A percentile compares a stretch with the other conserved stretches of the same genome.
Evolutionary conservation across 108 stramenopile genomes (phyloP).

Genomic region (Nitzschia sp.): DNA sequence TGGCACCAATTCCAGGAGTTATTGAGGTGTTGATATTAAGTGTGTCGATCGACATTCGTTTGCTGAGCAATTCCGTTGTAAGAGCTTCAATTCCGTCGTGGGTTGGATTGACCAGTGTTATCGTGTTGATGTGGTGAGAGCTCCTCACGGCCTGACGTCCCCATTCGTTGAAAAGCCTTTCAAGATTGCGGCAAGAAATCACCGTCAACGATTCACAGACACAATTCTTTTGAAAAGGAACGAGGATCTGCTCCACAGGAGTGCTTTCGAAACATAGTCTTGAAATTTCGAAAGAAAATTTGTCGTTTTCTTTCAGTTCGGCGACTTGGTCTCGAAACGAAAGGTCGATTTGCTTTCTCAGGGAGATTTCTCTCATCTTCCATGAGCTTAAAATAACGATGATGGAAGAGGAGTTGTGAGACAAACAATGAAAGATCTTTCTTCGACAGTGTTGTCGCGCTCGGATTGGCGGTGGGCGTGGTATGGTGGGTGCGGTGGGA

Average conservation of each 20-base stretch:
- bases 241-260: background rate
- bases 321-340: background rate
- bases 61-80: background rate
- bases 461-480: too few species aligned
- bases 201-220: background rate
- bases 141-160: background rate
- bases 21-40: background rate
- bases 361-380: background rate
- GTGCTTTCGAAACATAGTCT: background rate
- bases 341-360: background rate
- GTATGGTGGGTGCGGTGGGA: too few species aligned
- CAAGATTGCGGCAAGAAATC: background rate
- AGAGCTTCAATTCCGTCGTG: background rate
- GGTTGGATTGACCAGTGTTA: conserved; percentile 5
- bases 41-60: background rate
- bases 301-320: background rate
- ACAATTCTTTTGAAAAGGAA: background rate
- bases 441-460: too few species aligned
- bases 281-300: background rate
- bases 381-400: too few species aligned
- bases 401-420: too few species aligned
- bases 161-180: background rate
- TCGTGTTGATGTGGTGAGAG: background rate
- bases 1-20: background rate
- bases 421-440: too few species aligned